A percentile compares a stretch with the other conserved stretches of the same genome.
Conservation (phyloP, 257 asterid genomes). For the Solanum bulbocastanum region DNA sequence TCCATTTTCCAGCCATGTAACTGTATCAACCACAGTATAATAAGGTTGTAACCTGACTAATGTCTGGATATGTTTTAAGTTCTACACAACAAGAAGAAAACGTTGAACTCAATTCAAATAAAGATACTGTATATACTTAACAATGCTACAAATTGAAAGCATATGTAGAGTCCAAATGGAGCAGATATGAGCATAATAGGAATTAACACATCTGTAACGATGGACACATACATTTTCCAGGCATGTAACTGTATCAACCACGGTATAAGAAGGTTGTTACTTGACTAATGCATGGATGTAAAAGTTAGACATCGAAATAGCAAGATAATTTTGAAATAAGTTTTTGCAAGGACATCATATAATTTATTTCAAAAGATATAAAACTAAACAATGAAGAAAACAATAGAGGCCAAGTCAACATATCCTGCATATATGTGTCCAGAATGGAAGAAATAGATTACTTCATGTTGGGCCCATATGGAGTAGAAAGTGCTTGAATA, state of each 20-base stretch:
- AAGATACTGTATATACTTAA: neutral
- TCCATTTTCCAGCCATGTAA: conserved; percentile 51
- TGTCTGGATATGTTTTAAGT: conserved; percentile 6
- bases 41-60: conserved; percentile 37
- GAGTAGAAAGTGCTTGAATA: conserved; percentile 14
- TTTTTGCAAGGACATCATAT: neutral
- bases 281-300: conserved; percentile 7
- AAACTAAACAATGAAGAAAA: neutral
- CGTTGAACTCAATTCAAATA: neutral
- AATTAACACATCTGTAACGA: conserved; percentile 50
- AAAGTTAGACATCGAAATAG: neutral
- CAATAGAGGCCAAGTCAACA: neutral
- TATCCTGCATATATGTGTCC: neutral
- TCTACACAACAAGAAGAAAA: neutral
- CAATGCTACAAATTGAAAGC: neutral
- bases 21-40: conserved; percentile 39
- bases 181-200: conserved; percentile 36
- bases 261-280: conserved; percentile 27
- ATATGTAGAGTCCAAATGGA: conserved; percentile 55
- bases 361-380: neutral
- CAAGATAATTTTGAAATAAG: neutral
- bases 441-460: neutral
- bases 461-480: conserved; percentile 5
- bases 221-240: conserved; percentile 47
- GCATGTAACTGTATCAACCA: conserved; percentile 53